phyloP scores from a whole-genome alignment of 768 basidiomycete species.

The Kwoniella dendrophila region DNA sequence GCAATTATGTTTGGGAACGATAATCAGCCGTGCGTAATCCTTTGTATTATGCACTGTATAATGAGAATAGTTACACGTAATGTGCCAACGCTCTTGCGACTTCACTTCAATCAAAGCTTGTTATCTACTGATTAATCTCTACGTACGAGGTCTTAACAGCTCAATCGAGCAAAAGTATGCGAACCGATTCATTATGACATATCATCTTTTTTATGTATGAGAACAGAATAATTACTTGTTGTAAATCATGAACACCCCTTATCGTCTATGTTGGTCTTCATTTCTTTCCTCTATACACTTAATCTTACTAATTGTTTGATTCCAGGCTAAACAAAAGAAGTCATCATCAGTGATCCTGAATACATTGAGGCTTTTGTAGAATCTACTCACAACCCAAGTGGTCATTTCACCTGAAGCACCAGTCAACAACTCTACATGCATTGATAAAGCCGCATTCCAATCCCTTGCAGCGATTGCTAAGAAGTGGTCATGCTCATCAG shows the following conservation, averaged over 20 bases:
- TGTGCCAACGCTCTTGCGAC: no score
- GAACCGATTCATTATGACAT: constrained; percentile 12
- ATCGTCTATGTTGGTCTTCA: not conserved
- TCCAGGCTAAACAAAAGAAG: constrained; percentile 79
- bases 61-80: no score
- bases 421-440: constrained; percentile 85
- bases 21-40: no score
- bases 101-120: no score
- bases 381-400: constrained; percentile 50
- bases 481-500: constrained; percentile 5
- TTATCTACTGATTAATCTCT: no score
- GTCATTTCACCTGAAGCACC: constrained; percentile 76
- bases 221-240: not conserved
- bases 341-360: not conserved
- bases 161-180: no score
- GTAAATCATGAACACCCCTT: no score
- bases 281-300: constrained; percentile 24
- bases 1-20: no score
- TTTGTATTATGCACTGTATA: no score
- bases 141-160: no score
- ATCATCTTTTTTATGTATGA: not conserved
- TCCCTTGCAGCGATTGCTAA: constrained; percentile 83
- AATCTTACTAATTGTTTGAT: constrained; percentile 76
- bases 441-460: constrained; percentile 72
- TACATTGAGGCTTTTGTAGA: not conserved